A percentile compares a stretch with the other conserved stretches of the same genome.
Evolutionary conservation across 176 grass and related monocot genomes (phyloP).

Genomic region (Saccharum spontaneum): DNA sequence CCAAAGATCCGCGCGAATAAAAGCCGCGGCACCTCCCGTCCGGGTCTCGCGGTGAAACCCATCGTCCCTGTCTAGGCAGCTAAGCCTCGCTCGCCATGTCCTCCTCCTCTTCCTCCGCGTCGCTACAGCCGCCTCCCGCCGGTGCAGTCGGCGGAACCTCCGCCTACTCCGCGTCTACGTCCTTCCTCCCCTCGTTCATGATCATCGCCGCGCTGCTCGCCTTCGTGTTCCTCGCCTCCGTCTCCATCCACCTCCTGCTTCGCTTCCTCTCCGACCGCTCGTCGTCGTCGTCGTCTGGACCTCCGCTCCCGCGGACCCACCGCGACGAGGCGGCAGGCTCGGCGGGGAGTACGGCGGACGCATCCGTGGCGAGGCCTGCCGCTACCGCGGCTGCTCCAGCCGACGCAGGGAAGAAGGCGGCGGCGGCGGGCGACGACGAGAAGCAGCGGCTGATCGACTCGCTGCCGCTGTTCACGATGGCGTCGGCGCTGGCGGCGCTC

Average conservation of each 20-base stretch:
- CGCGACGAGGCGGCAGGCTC: not conserved
- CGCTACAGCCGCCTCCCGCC: constrained; percentile 26
- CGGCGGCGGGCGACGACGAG: not conserved
- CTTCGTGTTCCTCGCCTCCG: constrained; percentile 61
- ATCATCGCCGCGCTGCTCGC: constrained; percentile 69
- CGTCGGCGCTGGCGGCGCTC: constrained; percentile 52
- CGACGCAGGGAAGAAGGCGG: not conserved
- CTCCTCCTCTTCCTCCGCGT: constrained; percentile 29
- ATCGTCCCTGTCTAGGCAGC: not conserved
- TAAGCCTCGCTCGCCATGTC: constrained; percentile 30
- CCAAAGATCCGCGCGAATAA: constrained; percentile 16
- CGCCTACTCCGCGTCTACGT: constrained; percentile 15
- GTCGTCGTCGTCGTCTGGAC: not conserved
- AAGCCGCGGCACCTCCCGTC: not conserved
- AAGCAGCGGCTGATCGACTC: constrained; percentile 70
- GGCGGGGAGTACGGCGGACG: not conserved
- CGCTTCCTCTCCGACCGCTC: constrained; percentile 48
- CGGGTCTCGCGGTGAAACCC: constrained; percentile 19
- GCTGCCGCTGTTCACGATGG: constrained; percentile 86
- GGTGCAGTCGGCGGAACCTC: constrained; percentile 12
- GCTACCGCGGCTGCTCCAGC: not conserved
- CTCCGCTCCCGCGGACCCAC: constrained; percentile 1
- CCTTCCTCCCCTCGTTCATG: constrained; percentile 53
- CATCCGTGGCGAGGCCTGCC: not conserved
- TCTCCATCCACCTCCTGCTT: constrained; percentile 74